Conservation (phyloP, 2,329 filamentous ascomycete species). For the Verticillium albo-atrum region DNA sequence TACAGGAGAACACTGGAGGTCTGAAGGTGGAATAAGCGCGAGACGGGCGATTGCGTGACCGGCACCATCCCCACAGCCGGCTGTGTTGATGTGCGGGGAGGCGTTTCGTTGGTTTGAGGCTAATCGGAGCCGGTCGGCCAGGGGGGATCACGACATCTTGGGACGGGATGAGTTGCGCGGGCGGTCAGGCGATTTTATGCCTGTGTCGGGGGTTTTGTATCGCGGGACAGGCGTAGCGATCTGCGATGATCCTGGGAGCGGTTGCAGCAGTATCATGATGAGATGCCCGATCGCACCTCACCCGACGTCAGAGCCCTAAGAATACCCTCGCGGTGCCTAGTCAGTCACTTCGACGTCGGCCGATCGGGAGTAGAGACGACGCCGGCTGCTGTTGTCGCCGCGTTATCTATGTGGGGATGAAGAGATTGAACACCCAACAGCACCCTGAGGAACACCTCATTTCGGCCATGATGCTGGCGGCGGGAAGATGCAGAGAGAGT, state of each 20-base stretch:
- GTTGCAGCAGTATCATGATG: neutral
- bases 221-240: neutral
- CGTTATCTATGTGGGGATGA: neutral
- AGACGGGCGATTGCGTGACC: constrained; percentile 1
- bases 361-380: too few species aligned
- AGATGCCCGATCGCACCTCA: neutral
- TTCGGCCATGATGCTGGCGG: neutral
- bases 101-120: constrained; percentile 1
- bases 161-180: constrained; percentile 1
- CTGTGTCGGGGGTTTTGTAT: neutral
- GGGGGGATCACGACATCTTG: constrained; percentile 3
- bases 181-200: neutral
- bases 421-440: neutral
- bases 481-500: neutral
- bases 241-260: neutral
- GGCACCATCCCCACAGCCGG: constrained; percentile 1
- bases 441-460: too few species aligned
- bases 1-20: too few species aligned
- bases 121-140: neutral
- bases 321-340: too few species aligned
- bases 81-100: neutral
- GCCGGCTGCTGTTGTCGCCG: neutral
- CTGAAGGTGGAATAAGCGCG: neutral
- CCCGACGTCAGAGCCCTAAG: neutral
- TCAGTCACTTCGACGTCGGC: too few species aligned